Base-by-base conservation (phyloP, 176 grass and related monocot species). In the Raddia distichophylla region DNA sequence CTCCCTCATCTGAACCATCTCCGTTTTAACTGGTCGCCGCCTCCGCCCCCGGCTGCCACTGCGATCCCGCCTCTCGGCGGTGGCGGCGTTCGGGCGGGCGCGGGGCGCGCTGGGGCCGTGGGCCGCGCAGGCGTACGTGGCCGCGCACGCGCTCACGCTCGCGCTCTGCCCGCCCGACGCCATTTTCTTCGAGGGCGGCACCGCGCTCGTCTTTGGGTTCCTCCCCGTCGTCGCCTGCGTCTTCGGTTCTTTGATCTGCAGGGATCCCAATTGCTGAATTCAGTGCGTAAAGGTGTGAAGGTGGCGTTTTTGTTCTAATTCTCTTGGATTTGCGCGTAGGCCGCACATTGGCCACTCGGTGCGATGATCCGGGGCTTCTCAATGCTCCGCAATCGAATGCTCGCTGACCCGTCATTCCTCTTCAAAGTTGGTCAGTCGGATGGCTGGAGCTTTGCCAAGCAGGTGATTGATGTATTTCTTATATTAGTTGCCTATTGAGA, bases 371-470 rank as follows among this genome's bases (percentile, higher is more conserved):
- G 80, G 66, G 76, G 79, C 48, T 91, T 90, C 27, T 89, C 96
- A 35, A 71, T 90, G 84, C 93, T 98, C 69, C 92, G 93, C 50
- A 86, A 98, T 84, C 81, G 96, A 61, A 98, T 98, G 96, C 92
- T 98, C 15, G 92, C 95, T 6, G 95, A 95, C 68, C 92, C 90
- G 4, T 93, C 92, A 5, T 98, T 98, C 79, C 88, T 98, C 76
- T 98, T 98, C 88, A 98, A 98, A 94, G 95, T 98, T 74, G 90
- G 86, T 98, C 43, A 90, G 20, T 45, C 74, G 88, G 58, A 86
- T 87, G 86, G 77, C 84, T 57, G 91, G 54, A 86, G 84, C 92
- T 85, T 91, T 98, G 82, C 95, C 95, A 35, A 98, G 95, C 90
- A 95, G 95, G 95, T 98, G 22, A 86, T 53, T 35, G 37, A 65